Base-by-base conservation (phyloP, 2,329 filamentous ascomycete genomes). In the Venturia oleaginea region DNA sequence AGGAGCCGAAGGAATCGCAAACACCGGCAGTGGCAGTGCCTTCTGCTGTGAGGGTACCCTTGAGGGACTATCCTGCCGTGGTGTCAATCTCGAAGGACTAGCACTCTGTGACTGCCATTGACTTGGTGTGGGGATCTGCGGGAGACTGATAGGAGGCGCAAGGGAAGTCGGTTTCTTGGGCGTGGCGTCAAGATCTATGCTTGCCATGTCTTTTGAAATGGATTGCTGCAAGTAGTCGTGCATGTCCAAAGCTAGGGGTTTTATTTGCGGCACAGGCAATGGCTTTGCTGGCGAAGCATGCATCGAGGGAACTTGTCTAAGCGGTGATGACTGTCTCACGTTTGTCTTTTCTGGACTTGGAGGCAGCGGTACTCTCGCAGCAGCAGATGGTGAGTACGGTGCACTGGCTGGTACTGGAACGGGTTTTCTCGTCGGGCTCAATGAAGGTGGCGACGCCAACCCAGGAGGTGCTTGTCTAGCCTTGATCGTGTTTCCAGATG, bases 211-310 rank as follows among this genome's bases (percentile, higher is more conserved):
- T 30, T 73, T 75, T 63, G 77, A 77, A 57, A 81, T 80, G 8
- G 75, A 76, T 59, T 78, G 76, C 68, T 81, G 79, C n/a, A 81
- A 69, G 64, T 78, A 80, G 42, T 80, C 78, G 64, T 81, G 78
- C 62, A 73, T 75, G 15, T 75, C 73, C 42, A 72, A 70, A 34
- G 71, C 69, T 2, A 65, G 30, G 6, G 65, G 57, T 24, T 75
- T 76, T 32, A 71, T 61, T 32, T 71, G 68, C 37, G 72, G 69
- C 32, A 63, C 32, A 15, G 62, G 43, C 22, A 34, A 48, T 27
- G 34, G 19, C 48, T 63, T 63, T 40, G 46, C 51, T 24, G 62
- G 51, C 32, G 62, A 59, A 34, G 24, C 34, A 24, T 34, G 62
- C 46, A 37, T 22, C 4, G 46, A 57, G 34, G 24, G 51, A 34